Percentiles rank a stretch among this genome's conserved stretches.
Evolutionary conservation across 2,329 filamentous ascomycete species (phyloP).

Genomic region (Decorospora gaudefroyi): DNA sequence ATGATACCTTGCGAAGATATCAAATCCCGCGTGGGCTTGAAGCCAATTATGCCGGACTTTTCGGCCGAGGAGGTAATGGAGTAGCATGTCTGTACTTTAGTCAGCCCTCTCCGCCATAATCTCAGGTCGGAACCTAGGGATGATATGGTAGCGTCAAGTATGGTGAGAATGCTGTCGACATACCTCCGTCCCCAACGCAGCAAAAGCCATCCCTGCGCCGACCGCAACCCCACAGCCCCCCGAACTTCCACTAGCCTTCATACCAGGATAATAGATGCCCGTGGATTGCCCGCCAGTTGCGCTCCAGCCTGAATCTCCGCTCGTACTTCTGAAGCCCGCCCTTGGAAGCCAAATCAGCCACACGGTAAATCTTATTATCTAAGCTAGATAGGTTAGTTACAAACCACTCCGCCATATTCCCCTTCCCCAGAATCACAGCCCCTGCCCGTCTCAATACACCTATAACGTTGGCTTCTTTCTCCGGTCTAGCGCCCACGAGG

Average conservation of each 20-base stretch:
- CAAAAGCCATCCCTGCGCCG: slow-evolving; percentile 61
- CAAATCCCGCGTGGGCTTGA: slow-evolving; percentile 51
- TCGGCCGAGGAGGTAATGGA: slow-evolving; percentile 24
- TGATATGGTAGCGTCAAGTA: no score
- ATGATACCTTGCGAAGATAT: slow-evolving; percentile 63
- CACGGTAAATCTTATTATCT: no score
- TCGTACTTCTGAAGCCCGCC: slow-evolving; percentile 58
- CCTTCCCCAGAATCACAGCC: slow-evolving; percentile 66
- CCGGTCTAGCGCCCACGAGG: slow-evolving; percentile 59
- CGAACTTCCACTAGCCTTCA: slow-evolving; percentile 65
- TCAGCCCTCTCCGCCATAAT: no score
- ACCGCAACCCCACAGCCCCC: slow-evolving; percentile 63
- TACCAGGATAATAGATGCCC: slow-evolving; percentile 61
- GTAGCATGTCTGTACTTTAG: slow-evolving; percentile 14
- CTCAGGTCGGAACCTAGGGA: no score
- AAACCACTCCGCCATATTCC: slow-evolving; percentile 65
- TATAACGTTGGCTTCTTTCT: slow-evolving; percentile 61
- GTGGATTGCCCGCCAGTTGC: slow-evolving; percentile 63
- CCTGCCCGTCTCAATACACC: slow-evolving; percentile 61
- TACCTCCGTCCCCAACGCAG: slow-evolving; percentile 62
- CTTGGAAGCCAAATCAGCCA: no score
- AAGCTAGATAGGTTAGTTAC: no score
- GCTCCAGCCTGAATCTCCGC: slow-evolving; percentile 63
- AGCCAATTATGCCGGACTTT: slow-evolving; percentile 22
- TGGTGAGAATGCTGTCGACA: background rate